Conservation (phyloP, 83 land plant species). For the Diphasiastrum complanatum region DNA sequence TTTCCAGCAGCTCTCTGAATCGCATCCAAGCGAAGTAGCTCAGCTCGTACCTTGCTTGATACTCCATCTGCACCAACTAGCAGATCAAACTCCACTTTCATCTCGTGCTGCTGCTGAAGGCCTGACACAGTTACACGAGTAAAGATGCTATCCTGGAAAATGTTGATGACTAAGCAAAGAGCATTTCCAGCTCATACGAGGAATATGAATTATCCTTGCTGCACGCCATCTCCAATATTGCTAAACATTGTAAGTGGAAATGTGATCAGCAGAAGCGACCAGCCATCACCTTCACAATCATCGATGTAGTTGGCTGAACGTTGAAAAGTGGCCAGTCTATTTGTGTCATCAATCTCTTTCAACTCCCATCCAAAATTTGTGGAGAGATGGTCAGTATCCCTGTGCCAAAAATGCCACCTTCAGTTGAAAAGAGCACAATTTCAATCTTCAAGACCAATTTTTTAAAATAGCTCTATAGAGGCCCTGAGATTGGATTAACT, state of each 20-base stretch:
- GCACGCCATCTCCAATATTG: no score
- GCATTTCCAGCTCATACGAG: no score
- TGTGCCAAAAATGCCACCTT: no score
- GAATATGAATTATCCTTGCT: no score
- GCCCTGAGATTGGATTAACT: no score
- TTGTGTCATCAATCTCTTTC: constrained; percentile 17
- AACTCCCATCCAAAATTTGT: constrained; percentile 35
- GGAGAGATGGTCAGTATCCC: neutral
- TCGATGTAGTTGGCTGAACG: neutral
- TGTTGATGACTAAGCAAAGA: no score
- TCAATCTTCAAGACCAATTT: no score
- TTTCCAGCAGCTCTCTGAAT: no score
- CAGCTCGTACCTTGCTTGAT: constrained; percentile 31
- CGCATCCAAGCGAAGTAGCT: constrained; percentile 23
- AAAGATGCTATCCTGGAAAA: no score
- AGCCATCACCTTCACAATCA: neutral
- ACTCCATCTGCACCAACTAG: constrained; percentile 42
- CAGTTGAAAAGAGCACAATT: no score
- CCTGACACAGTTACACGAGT: neutral
- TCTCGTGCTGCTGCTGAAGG: constrained; percentile 10
- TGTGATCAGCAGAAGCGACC: neutral
- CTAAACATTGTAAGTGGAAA: neutral
- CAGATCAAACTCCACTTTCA: constrained; percentile 38
- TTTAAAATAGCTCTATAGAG: no score
- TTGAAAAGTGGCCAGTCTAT: constrained; percentile 25